Conservation (phyloP, 164 flowering plant genomes). For the Saururus chinensis region DNA sequence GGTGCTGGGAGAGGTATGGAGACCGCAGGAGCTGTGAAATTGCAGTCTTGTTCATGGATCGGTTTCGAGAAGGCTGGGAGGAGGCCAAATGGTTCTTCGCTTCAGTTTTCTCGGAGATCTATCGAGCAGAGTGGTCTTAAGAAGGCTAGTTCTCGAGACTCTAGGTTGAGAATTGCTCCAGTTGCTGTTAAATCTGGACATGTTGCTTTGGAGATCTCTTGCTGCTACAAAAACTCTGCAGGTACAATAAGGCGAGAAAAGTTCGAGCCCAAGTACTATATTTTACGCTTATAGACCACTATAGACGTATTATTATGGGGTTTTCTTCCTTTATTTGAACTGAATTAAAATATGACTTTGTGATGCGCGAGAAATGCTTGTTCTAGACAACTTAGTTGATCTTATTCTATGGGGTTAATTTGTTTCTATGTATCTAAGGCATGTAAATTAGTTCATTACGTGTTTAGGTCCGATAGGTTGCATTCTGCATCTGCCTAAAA, state of each 20-base stretch:
- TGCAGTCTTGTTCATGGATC: conserved; percentile 23
- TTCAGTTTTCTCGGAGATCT: conserved; percentile 12
- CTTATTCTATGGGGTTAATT: too few species aligned
- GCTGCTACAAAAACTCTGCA: conserved; percentile 36
- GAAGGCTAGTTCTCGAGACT: conserved; percentile 14
- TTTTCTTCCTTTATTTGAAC: too few species aligned
- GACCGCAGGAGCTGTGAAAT: conserved; percentile 18
- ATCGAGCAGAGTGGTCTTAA: conserved; percentile 11
- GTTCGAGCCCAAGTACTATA: too few species aligned
- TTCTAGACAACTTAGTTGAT: too few species aligned
- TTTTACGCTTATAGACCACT: too few species aligned
- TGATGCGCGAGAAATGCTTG: too few species aligned
- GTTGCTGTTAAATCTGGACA: conserved; percentile 7
- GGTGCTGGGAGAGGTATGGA: conserved; percentile 22
- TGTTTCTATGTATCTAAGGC: too few species aligned
- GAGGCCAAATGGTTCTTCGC: conserved; percentile 18
- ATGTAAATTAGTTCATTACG: neutral
- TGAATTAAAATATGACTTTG: too few species aligned
- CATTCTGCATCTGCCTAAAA: neutral
- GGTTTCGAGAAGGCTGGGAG: conserved; percentile 15
- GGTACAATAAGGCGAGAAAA: conserved; percentile 36
- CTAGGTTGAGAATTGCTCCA: conserved; percentile 8
- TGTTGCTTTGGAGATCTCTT: conserved; percentile 26
- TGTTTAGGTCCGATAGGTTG: neutral
- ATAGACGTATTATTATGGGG: too few species aligned